phyloP scores from a whole-genome alignment of 345 rosid species.

The Gossypium sturtianum region DNA sequence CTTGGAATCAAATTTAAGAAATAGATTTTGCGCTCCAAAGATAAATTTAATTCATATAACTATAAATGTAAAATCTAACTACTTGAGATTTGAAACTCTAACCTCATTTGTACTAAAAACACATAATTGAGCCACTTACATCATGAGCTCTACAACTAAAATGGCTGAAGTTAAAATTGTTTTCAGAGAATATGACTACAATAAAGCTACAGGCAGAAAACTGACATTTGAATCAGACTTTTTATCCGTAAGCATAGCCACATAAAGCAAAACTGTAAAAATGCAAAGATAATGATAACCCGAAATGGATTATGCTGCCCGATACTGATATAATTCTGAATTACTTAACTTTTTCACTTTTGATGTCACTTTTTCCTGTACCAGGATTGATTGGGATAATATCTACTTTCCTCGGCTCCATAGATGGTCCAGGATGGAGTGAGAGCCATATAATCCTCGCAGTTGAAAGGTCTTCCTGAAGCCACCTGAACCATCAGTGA shows the following conservation, averaged over 20 bases:
- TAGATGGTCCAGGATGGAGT: constrained; percentile 93
- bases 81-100: too few relatives aligned
- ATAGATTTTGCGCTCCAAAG: too few relatives aligned
- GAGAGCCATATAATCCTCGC: constrained; percentile 77
- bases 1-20: too few relatives aligned
- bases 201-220: neutral
- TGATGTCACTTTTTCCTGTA: constrained; percentile 82
- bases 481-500: constrained; percentile 48
- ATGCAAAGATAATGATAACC: constrained; percentile 6
- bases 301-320: neutral
- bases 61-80: too few relatives aligned
- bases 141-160: neutral
- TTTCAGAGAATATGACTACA: neutral
- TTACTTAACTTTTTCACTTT: constrained; percentile 40
- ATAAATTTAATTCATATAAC: too few relatives aligned
- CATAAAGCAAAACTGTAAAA: constrained; percentile 2
- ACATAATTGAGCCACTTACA: neutral
- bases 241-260: neutral
- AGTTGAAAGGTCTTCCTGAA: constrained; percentile 66
- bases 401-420: constrained; percentile 94
- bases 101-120: too few relatives aligned
- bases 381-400: constrained; percentile 77
- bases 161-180: neutral
- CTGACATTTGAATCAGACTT: neutral
- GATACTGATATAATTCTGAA: neutral